Base-by-base conservation (phyloP, 208 protist genomes). In the Strigomonas culicis region DNA sequence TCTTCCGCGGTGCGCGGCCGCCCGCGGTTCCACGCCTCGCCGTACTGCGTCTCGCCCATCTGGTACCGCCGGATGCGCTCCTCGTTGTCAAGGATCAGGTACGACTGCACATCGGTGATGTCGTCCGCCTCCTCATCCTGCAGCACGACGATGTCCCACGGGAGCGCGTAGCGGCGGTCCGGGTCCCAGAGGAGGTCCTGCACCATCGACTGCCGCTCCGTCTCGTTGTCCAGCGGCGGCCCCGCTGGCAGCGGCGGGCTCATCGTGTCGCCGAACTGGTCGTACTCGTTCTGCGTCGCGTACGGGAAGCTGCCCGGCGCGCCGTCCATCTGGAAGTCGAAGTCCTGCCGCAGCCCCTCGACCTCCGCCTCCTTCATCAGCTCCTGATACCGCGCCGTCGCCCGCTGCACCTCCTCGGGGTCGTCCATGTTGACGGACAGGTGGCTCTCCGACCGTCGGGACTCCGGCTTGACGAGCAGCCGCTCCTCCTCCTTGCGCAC, bases 141-240 rank as follows among this genome's bases (percentile, higher is more conserved):
- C 44, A 95, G 72, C 30, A 95, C 81, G 19, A 92, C 61, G 70
- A 95, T 85, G 68, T 95, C 83, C 86, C 89, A 95, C 32, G 89
- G 89, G 59, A 92, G 41, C 11, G 89, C 89, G 61, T 90, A 78
- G 11, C 77, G 75, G 11, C 89, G 77, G 53, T 92, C 79, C 41
- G 69, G 72, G 66, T 95, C 89, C 65, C 78, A 83, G 0, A 95
- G 70, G 8, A 83, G 44, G 24, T 84, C 70, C 41, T 73, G 72
- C 22, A 95, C 59, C 15, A 73, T 68, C 22, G 71, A 21, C 3
- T 66, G 36, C 0, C 67, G 65, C 63, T 64, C 49, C 17, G 15
- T 41, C 22, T 81, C 70, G 51, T 72, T 49, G 17, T 71, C 63
- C 21, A 36, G 52, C n/a, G 25, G 8, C 7, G 27, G 22, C 47